Evolutionary conservation across 2,329 filamentous ascomycete species (phyloP).

Genomic region (Exophiala sp.): DNA sequence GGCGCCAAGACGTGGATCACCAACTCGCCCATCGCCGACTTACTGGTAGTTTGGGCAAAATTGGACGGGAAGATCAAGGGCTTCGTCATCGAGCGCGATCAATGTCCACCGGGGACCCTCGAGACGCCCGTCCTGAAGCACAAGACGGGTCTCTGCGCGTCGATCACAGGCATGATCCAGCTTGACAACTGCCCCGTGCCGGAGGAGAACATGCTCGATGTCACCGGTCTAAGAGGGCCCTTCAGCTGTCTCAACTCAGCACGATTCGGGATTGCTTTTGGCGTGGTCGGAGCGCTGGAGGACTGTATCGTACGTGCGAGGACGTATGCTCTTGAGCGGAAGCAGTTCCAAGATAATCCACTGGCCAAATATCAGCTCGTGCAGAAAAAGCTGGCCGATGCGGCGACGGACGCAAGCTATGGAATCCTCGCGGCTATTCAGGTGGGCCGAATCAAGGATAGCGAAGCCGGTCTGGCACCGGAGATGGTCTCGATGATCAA

Average conservation of each 20-base stretch:
- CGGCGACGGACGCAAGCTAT: constrained; percentile 82
- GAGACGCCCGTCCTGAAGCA: constrained; percentile 90
- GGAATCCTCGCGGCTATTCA: constrained; percentile 84
- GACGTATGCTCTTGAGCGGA: constrained; percentile 81
- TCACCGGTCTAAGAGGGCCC: constrained; percentile 82
- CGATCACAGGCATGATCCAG: constrained; percentile 96
- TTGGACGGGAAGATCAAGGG: constrained; percentile 89
- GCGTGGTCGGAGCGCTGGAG: constrained; percentile 88
- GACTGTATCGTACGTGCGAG: constrained; percentile 80
- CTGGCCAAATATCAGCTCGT: constrained; percentile 94
- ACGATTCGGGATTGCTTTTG: constrained; percentile 87
- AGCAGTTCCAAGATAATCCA: constrained; percentile 93
- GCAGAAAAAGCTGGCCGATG: constrained; percentile 96
- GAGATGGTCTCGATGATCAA: constrained; percentile 99
- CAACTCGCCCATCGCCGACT: constrained; percentile 86
- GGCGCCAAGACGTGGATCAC: constrained; percentile 95
- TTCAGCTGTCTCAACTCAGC: constrained; percentile 94
- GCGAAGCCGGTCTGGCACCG: constrained; percentile 72
- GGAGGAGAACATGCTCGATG: constrained; percentile 84
- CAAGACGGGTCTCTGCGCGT: constrained; percentile 90
- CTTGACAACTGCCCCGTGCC: constrained; percentile 86
- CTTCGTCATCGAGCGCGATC: constrained; percentile 79
- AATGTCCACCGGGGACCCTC: constrained; percentile 80
- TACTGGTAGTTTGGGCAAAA: constrained; percentile 90
- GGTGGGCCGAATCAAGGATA: constrained; percentile 85